phyloP scores from a whole-genome alignment of 768 basidiomycete genomes.

The Suillus spraguei region DNA sequence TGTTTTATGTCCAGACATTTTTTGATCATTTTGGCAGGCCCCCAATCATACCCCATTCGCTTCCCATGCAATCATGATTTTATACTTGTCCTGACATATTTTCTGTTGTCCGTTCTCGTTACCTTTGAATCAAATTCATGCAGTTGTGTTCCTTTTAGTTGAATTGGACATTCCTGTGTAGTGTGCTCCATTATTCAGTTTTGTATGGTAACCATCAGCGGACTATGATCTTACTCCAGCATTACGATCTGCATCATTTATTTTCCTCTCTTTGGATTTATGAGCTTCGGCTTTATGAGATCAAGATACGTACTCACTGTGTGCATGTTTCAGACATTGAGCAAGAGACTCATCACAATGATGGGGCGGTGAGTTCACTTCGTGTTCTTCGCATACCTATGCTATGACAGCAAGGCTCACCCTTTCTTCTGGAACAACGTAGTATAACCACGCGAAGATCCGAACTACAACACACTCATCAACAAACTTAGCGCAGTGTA shows the following conservation, averaged over 20 bases:
- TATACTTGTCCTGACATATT: not conserved
- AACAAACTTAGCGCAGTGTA: too few relatives aligned
- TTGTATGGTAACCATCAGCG: not conserved
- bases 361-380: not conserved
- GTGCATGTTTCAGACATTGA: not conserved
- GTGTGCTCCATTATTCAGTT: not conserved
- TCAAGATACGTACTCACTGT: not conserved
- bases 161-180: too few relatives aligned
- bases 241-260: not conserved
- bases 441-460: not conserved
- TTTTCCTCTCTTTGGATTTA: not conserved
- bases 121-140: not conserved
- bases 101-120: not conserved
- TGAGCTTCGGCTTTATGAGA: not conserved
- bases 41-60: not conserved
- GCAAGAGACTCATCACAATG: not conserved
- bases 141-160: not conserved
- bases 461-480: too few relatives aligned
- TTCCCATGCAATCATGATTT: slow-evolving; percentile 8
- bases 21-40: slow-evolving; percentile 11
- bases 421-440: not conserved
- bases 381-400: too few relatives aligned
- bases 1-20: slow-evolving; percentile 10
- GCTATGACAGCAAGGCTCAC: not conserved
- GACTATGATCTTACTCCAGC: not conserved